A percentile compares a stretch with the other conserved stretches of the same genome.
phyloP scores from a whole-genome alignment of 495 filamentous ascomycete species.

The Chaetomium cochliodes region DNA sequence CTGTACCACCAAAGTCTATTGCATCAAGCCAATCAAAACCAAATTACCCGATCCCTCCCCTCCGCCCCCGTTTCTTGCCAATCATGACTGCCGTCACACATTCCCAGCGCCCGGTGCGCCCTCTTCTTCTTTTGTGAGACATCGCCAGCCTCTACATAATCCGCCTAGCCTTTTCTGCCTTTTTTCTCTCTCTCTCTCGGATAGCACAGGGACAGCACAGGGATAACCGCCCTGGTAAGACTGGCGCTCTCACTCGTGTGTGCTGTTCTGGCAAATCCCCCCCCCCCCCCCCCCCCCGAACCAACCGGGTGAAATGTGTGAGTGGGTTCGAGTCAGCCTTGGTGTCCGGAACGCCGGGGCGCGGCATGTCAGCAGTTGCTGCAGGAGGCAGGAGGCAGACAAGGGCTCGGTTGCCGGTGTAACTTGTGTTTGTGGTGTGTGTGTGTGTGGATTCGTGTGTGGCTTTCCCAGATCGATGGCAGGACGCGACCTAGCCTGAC shows the following conservation, averaged over 20 bases:
- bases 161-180: not conserved
- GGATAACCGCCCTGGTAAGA: too few species aligned
- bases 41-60: slow-evolving; percentile 21
- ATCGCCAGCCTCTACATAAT: not conserved
- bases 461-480: slow-evolving; percentile 4
- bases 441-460: not conserved
- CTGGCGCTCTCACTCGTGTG: too few species aligned
- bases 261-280: too few species aligned
- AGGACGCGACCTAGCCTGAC: not conserved
- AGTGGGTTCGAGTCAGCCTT: too few species aligned
- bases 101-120: too few species aligned
- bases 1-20: slow-evolving; percentile 28
- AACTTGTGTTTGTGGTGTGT: not conserved
- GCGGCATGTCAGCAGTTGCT: too few species aligned
- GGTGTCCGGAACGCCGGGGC: too few species aligned
- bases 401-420: not conserved
- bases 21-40: slow-evolving; percentile 28
- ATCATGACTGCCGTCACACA: slow-evolving; percentile 14
- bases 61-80: slow-evolving; percentile 9
- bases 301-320: too few species aligned
- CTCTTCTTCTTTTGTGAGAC: not conserved
- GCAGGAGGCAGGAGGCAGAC: not conserved
- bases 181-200: not conserved
- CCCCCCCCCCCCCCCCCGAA: too few species aligned
- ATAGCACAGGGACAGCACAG: too few species aligned